Base-by-base conservation (phyloP, 306 rosid species). In the Lathyrus sativus region DNA sequence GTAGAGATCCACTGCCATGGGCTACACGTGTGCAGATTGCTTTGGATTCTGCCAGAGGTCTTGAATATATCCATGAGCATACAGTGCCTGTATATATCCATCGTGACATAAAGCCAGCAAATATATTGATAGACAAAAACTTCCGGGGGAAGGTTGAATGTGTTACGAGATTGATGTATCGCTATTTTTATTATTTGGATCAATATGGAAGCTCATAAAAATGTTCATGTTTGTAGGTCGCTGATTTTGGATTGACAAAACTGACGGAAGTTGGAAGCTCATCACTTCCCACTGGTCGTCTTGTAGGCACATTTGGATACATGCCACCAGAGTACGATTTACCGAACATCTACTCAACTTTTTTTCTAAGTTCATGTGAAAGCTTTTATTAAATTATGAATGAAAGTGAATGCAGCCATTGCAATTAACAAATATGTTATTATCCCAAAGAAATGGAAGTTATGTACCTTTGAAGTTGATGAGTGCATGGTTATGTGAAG, bases 81-180 rank as follows among this genome's bases (percentile, higher is more conserved):
- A 90, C 99, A 15, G 99, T 90, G 54, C 99, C 97, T 42, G 95
- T 93, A 65, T 93, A 93, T 76, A 85, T 93, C 72, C 99, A 93
- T 60, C 99, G 97, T 38, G 97, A 93, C 72, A 90, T 93, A 64
- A 93, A 93, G 81, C 89, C 99, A 9, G 99, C 99, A 59, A 93
- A 93, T 85, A 90, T 93, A 80, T 80, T 90, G 71, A 90, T 90
- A 76, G 96, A 90, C 85, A 85, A 72, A 58, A 88, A 89, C 82
- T 90, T 68, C 72, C 92, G 82, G 57, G 99, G 82, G 33, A 93
- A 93, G 99, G 99, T 93, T 77, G 79, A 65, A 51, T 49, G 54
- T 28, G 26, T 22, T 46, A 49, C 41, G 44, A 67, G 50, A 66
- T 37, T 35, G 9, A 35, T 42, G 62, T 26, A 17, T 45, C 60